Base-by-base conservation (phyloP, 2,329 filamentous ascomycete genomes). In the Mycosphaerella arachidis region DNA sequence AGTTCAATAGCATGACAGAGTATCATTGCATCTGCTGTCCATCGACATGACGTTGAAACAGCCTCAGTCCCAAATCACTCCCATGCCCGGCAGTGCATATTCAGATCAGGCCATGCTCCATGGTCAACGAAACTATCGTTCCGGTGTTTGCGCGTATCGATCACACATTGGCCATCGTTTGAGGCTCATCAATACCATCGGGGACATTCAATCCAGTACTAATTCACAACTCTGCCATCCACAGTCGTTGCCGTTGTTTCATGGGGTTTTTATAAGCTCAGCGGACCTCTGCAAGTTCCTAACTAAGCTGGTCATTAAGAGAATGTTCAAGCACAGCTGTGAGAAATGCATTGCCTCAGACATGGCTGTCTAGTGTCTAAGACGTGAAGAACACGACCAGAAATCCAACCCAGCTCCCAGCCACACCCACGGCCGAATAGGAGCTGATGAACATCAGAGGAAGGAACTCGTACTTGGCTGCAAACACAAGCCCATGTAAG, bases 391-490 rank as follows among this genome's bases (percentile, higher is more conserved):
- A 97, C 54, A 97, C 92, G 33, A 96, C 90, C 78, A 92, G 85
- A 73, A 96, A 97, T 9, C 94, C 92, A 45, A 97, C 70, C 93
- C 93, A 97, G 76, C 94, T 97, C 3, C 91, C 92, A 18, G 97
- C 86, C 0, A 97, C 92, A n/a, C 94, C 94, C 59, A 97, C 80
- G 4, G 94, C 94, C 35, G 89, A 91, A 75, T 97, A 99, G 12
- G 90, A 89, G 79, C 93, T 97, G 67, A 88, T 97, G 72, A 97
- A 94, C 93, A 99, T 97, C 68, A 97, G 79, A 29, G 94, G 94
- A 57, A 99, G 76, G 74, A 97, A 99, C 76, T 97, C 91, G 69
- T 90, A 91, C 64, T 80, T 84, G 70, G 86, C 83, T 0, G 92
- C 92, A 77, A 96, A 97, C 4, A 95, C 77, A n/a, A 93, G 74